These are phyloP conservation scores for Zancudomyces culisetae DNA, from an alignment of 371 early-diverging fungal species.

Conservation along the genomic window DNA sequence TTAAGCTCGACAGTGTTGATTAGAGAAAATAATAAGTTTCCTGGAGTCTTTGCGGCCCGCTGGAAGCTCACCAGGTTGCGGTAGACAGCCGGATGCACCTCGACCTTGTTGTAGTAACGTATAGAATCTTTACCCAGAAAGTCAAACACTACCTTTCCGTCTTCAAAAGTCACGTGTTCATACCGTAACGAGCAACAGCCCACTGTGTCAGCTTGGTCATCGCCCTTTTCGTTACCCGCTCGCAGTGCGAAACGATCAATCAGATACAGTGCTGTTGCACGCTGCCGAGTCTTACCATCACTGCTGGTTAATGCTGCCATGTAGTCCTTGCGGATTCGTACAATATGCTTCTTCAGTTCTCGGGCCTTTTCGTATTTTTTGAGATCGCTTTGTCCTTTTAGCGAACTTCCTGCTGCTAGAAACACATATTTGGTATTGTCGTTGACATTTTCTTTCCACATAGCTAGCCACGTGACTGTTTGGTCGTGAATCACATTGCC, in stretches of 20 bases:
- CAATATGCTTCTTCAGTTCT: conserved; percentile 60
- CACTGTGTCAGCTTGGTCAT: conserved; percentile 95
- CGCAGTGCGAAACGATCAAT: conserved; percentile 88
- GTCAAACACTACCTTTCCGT: conserved; percentile 71
- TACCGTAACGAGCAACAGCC: conserved; percentile 92
- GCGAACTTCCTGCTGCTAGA: conserved; percentile 73
- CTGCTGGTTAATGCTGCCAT: conserved; percentile 54
- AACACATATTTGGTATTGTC: conserved; percentile 82
- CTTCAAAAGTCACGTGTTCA: conserved; percentile 72
- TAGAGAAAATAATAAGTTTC: conserved; percentile 74
- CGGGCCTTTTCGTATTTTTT: conserved; percentile 93
- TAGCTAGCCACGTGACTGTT: conserved; percentile 91
- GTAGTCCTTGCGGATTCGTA: conserved; percentile 56
- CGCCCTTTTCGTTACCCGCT: conserved; percentile 96
- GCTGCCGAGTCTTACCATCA: conserved; percentile 60
- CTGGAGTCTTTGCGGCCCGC: conserved; percentile 43
- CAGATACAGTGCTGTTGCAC: conserved; percentile 86
- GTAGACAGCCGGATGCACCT: conserved; percentile 70
- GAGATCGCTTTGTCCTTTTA: conserved; percentile 88
- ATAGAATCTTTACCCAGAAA: conserved; percentile 97
- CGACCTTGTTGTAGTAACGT: conserved; percentile 72
- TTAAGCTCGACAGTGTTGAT: conserved; percentile 61
- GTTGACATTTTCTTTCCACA: conserved; percentile 94
- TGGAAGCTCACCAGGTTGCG: conserved; percentile 82
- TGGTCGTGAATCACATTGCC: conserved; percentile 68